Evolutionary conservation across 495 filamentous ascomycete species (phyloP), one percentile per base, ranked within the genome.

Genomic region (Podospora pseudopauciseta): DNA sequence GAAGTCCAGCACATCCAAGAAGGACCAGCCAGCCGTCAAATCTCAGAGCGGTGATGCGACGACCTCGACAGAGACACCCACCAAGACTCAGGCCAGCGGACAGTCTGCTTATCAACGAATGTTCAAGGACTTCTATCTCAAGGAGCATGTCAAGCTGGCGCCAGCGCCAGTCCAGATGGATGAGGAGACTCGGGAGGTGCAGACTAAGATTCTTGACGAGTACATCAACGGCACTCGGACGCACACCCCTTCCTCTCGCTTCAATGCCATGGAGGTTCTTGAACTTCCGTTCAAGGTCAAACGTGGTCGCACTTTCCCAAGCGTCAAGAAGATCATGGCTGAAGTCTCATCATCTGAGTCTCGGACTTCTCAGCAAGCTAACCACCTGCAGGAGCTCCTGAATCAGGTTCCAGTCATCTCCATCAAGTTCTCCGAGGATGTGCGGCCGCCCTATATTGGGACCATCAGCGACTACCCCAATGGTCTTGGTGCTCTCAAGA

Each of bases 401-500:
- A 83, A 85, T 60, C 72, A 79, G 4, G 78, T 96, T 6, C 84
- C 88, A 3, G 82, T 92, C 74, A 97, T 97, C 74, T 89, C 90
- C 32, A 79, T 99, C 5, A 85, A 87, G 62, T 98, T 98, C 68
- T 80, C 81, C 6, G 90, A 96, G 77, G 95, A 98, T 79, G 91
- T 97, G 6, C 85, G 95, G 32, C 95, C 96, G 15, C 88, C 95
- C 0, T 99, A 97, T 72, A 86, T 88, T 67, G 95, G 95, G 7
- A 97, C 96, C 0, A 90, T 88, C 67, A 92, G 92, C 4, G 87
- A 79, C 0, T 77, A 84, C 2, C 80, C 87, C 0, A 79, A 85
- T 6, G 74, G 73, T 5, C 61, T 71, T 13, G 66, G 69, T 34
- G 78, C 77, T 23, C 82, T 89, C 5, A 71, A 74, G 11, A 88